Evolutionary conservation across 805 yeast species (phyloP).

Genomic region (Sporopachydermia lactativora): DNA sequence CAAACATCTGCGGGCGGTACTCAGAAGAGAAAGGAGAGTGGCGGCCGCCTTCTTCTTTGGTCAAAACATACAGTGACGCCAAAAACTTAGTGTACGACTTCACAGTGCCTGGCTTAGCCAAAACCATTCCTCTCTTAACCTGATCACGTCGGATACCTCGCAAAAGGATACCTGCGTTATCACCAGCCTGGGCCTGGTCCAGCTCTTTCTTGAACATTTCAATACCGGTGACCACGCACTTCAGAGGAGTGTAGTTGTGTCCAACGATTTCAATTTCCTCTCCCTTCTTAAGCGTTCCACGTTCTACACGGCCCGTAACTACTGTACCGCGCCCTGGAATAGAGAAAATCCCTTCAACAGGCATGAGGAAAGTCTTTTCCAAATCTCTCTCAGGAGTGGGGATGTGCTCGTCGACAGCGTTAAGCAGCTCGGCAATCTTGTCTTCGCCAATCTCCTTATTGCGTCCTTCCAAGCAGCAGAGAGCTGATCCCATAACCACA

Average conservation of each 20-base stretch:
- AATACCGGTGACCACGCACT: slow-evolving; percentile 94
- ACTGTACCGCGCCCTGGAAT: slow-evolving; percentile 99
- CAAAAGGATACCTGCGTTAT: slow-evolving; percentile 92
- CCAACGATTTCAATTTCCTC: slow-evolving; percentile 98
- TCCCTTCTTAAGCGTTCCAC: slow-evolving; percentile 95
- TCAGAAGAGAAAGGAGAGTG: slow-evolving; percentile 93
- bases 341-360: slow-evolving; percentile 94
- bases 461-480: slow-evolving; percentile 84
- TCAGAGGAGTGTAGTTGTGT: slow-evolving; percentile 68
- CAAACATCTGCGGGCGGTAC: slow-evolving; percentile 96
- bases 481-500: slow-evolving; percentile 96
- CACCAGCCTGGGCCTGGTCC: slow-evolving; percentile 97
- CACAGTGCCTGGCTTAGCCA: slow-evolving; percentile 84
- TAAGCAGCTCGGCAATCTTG: slow-evolving; percentile 71
- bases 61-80: slow-evolving; percentile 82
- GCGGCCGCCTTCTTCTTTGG: slow-evolving; percentile 99
- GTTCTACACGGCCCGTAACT: slow-evolving; percentile 97
- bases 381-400: slow-evolving; percentile 96
- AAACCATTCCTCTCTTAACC: slow-evolving; percentile 92
- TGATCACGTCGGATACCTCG: slow-evolving; percentile 99
- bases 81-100: slow-evolving; percentile 88
- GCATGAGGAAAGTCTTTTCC: slow-evolving; percentile 93
- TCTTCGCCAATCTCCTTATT: slow-evolving; percentile 86
- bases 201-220: slow-evolving; percentile 99
- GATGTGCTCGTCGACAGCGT: slow-evolving; percentile 84